Conservation (phyloP, 371 early-diverging fungal genomes). For the Thermomucor indicae-seudaticae region DNA sequence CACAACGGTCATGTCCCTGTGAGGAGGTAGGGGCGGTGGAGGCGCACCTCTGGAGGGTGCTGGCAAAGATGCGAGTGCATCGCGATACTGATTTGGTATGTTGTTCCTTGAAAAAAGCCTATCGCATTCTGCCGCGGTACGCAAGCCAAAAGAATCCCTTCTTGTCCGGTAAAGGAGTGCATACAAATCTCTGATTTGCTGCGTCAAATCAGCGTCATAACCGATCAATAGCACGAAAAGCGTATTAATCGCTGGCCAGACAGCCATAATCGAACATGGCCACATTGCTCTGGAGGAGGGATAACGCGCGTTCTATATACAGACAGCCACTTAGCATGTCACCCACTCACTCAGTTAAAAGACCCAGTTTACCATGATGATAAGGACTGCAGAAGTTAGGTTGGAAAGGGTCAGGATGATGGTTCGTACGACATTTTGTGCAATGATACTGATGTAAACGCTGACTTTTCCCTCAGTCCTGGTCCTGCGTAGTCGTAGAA, state of each 20-base stretch:
- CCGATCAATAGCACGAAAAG: slow-evolving; percentile 32
- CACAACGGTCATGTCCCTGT: too few species aligned
- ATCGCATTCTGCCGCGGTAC: too few species aligned
- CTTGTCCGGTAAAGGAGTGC: too few species aligned
- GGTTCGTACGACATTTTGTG: slow-evolving; percentile 30
- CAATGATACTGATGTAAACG: slow-evolving; percentile 29
- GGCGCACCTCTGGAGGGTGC: too few species aligned
- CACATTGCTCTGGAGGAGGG: background rate
- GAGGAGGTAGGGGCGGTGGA: too few species aligned
- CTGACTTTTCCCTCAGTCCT: slow-evolving; percentile 17
- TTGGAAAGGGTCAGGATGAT: slow-evolving; percentile 28
- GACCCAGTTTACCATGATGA: slow-evolving; percentile 29
- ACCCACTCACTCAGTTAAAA: too few species aligned
- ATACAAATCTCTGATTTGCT: slow-evolving; percentile 23
- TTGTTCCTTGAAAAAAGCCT: too few species aligned
- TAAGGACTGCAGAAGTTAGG: slow-evolving; percentile 27
- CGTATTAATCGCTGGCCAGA: slow-evolving; percentile 38
- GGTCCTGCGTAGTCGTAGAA: slow-evolving; percentile 16
- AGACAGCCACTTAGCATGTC: background rate
- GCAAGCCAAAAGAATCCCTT: too few species aligned
- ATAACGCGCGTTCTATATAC: background rate
- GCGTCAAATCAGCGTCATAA: slow-evolving; percentile 38
- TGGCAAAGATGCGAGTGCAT: too few species aligned
- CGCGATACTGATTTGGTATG: too few species aligned
- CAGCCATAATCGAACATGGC: slow-evolving; percentile 17